Conservation (phyloP, 257 asterid species). For the Plantago major region DNA sequence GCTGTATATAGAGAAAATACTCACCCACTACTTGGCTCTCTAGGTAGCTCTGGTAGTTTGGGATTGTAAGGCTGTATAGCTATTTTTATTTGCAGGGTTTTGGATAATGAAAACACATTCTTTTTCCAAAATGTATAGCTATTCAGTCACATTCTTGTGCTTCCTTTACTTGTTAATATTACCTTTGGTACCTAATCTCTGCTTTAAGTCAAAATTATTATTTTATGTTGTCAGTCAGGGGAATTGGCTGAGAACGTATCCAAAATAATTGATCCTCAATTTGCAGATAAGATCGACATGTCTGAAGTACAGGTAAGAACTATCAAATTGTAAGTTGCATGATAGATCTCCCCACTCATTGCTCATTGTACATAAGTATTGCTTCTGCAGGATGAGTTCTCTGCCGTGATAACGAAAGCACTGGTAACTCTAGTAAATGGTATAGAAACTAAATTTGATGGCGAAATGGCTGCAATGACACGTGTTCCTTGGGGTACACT, state of each 20-base stretch:
- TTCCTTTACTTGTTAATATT: constrained; percentile 10
- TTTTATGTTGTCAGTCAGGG: constrained; percentile 55
- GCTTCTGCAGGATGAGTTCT: constrained; percentile 87
- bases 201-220: constrained; percentile 12
- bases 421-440: constrained; percentile 90
- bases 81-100: too few relatives aligned
- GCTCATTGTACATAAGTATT: constrained; percentile 11
- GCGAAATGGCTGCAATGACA: constrained; percentile 96
- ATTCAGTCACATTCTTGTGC: neutral
- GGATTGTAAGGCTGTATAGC: too few relatives aligned
- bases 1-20: too few relatives aligned
- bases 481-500: constrained; percentile 98
- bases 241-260: constrained; percentile 97
- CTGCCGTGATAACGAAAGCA: constrained; percentile 91
- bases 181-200: neutral
- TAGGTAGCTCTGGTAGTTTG: too few relatives aligned
- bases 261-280: constrained; percentile 75
- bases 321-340: constrained; percentile 12
- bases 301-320: constrained; percentile 88
- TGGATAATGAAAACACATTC: too few relatives aligned
- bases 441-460: constrained; percentile 88
- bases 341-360: neutral
- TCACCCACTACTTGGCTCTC: too few relatives aligned
- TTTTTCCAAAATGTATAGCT: neutral
- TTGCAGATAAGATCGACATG: constrained; percentile 78